phyloP scores from a whole-genome alignment of 2,329 filamentous ascomycete species.

The Ampelomyces quisqualis region DNA sequence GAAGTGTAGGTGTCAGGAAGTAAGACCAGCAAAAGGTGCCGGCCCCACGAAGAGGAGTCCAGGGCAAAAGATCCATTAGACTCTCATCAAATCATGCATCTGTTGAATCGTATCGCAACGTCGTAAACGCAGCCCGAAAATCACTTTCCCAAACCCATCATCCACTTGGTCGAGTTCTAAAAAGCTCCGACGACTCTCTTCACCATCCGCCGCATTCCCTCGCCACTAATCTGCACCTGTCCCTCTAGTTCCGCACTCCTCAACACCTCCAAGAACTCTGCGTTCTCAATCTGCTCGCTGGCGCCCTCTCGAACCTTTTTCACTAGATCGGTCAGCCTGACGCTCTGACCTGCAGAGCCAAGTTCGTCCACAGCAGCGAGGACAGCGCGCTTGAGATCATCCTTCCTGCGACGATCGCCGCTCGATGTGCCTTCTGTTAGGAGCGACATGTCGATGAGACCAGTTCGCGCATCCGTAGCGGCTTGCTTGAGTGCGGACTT shows the following conservation, averaged over 20 bases:
- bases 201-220: constrained; percentile 79
- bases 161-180: no score
- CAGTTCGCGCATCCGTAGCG: constrained; percentile 87
- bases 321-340: constrained; percentile 76
- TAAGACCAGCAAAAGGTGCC: no score
- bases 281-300: constrained; percentile 64
- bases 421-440: constrained; percentile 92
- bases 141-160: no score
- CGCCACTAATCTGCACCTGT: constrained; percentile 74
- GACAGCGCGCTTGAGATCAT: constrained; percentile 80
- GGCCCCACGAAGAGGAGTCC: no score
- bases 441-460: constrained; percentile 94
- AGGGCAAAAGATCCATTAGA: no score
- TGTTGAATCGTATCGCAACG: no score
- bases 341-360: constrained; percentile 58
- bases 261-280: constrained; percentile 82
- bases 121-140: no score
- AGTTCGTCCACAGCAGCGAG: constrained; percentile 78
- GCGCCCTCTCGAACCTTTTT: constrained; percentile 64
- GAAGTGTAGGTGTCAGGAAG: no score
- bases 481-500: constrained; percentile 93
- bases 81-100: no score
- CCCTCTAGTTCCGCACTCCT: constrained; percentile 82
- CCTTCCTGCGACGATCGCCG: constrained; percentile 77
- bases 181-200: constrained; percentile 61